A percentile compares a stretch with the other conserved stretches of the same genome.
phyloP scores from a whole-genome alignment of 2,329 filamentous ascomycete genomes.

The Sordariomycetes sp. region DNA sequence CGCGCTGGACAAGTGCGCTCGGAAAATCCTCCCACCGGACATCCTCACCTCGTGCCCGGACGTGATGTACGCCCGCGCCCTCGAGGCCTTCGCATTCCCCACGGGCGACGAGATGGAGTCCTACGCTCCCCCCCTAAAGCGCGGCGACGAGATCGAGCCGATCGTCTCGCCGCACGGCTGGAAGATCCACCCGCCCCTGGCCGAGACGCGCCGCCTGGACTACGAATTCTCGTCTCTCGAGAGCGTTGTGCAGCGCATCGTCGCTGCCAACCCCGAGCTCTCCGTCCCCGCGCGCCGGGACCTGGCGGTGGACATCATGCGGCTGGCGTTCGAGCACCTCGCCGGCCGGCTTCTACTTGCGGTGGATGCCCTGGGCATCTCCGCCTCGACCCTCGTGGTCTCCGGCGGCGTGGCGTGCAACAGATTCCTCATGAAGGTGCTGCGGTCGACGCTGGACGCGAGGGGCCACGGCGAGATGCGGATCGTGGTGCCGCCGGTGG shows the following conservation, averaged over 20 bases:
- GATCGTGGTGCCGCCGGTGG: conserved; percentile 63
- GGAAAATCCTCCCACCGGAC: conserved; percentile 57
- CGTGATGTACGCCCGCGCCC: conserved; percentile 69
- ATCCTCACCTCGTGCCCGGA: conserved; percentile 42
- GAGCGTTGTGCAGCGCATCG: conserved; percentile 50
- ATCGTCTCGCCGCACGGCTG: conserved; percentile 37
- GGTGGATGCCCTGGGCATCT: conserved; percentile 28
- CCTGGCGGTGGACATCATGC: conserved; percentile 66
- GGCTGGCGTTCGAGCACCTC: conserved; percentile 78
- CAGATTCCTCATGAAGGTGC: conserved; percentile 60
- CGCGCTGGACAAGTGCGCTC: conserved; percentile 77
- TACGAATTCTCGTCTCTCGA: conserved; percentile 70
- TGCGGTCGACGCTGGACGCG: conserved; percentile 45
- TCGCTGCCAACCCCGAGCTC: conserved; percentile 29
- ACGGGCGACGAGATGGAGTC: conserved; percentile 15
- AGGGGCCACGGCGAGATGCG: conserved; percentile 52
- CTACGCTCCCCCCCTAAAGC: conserved; percentile 48
- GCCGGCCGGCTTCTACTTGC: conserved; percentile 63
- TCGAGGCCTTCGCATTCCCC: conserved; percentile 74
- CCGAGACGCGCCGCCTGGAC: conserved; percentile 42
- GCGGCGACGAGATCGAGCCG: conserved; percentile 45
- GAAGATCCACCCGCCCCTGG: conserved; percentile 58
- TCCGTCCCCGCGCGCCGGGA: conserved; percentile 49
- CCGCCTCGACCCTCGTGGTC: conserved; percentile 58
- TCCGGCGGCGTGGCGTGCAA: conserved; percentile 90